Conservation (phyloP, 768 basidiomycete genomes). For the Mycena maculata region DNA sequence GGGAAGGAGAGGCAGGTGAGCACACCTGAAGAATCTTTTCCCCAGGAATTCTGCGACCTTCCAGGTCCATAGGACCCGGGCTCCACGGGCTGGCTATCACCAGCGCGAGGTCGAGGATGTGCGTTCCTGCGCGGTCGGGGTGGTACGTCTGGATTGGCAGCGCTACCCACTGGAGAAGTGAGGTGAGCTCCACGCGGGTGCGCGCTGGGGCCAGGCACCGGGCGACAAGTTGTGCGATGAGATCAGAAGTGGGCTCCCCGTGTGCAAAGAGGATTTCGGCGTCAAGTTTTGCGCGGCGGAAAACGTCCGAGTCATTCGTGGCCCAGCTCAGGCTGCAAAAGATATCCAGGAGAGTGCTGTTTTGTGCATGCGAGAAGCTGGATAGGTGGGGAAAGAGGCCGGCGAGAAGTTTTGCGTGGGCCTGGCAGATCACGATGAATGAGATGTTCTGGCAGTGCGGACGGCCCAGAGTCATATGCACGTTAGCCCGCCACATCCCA, state of each 20-base stretch:
- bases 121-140: constrained; percentile 2
- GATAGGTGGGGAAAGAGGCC: constrained; percentile 21
- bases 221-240: constrained; percentile 8
- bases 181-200: neutral
- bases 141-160: constrained; percentile 12
- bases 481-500: neutral
- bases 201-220: constrained; percentile 11
- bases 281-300: neutral
- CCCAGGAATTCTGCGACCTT: constrained; percentile 5
- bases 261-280: constrained; percentile 17
- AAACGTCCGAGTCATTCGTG: neutral
- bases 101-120: constrained; percentile 9
- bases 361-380: constrained; percentile 19
- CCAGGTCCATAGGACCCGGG: neutral
- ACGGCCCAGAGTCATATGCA: constrained; percentile 10
- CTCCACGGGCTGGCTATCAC: constrained; percentile 4
- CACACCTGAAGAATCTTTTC: constrained; percentile 23
- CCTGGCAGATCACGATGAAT: neutral
- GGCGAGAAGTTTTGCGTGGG: constrained; percentile 19
- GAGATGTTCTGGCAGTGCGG: no score
- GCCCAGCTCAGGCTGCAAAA: neutral
- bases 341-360: constrained; percentile 25
- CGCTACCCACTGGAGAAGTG: constrained; percentile 1
- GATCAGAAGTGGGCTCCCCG: constrained; percentile 1
- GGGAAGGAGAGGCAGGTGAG: no score